phyloP scores from a whole-genome alignment of 139 green algal genomes.

The Astrephomene gubernaculifera region DNA sequence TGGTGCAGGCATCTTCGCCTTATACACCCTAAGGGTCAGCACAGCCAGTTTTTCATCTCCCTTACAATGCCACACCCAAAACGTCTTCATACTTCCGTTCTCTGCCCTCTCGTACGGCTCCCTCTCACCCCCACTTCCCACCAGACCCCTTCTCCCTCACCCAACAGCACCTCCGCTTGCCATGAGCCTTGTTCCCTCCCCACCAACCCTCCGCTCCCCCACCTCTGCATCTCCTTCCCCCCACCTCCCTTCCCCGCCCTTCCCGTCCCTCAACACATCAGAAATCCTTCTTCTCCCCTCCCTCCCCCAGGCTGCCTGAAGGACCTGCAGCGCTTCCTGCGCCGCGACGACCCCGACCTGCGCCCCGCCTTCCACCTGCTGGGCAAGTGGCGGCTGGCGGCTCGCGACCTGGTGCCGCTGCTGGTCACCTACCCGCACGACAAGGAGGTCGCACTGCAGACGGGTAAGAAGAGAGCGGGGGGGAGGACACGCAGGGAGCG shows the following conservation, averaged over 20 bases:
- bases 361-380: slow-evolving; percentile 87
- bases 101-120: no score
- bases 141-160: neutral
- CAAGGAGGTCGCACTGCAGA: slow-evolving; percentile 74
- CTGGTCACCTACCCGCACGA: slow-evolving; percentile 83
- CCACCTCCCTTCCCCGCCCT: neutral
- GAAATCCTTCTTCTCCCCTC: neutral
- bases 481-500: neutral
- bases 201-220: neutral
- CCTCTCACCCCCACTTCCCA: neutral
- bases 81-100: neutral
- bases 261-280: neutral
- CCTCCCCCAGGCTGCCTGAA: slow-evolving; percentile 81
- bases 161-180: neutral
- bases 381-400: slow-evolving; percentile 65
- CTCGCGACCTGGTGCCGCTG: slow-evolving; percentile 86
- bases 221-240: neutral
- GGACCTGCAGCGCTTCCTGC: slow-evolving; percentile 92
- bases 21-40: neutral
- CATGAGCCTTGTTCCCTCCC: neutral
- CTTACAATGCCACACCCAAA: no score
- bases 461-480: neutral
- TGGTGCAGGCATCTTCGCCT: neutral
- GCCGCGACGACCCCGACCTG: slow-evolving; percentile 82
- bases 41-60: neutral